Base-by-base conservation (phyloP, 495 filamentous ascomycete species). In the Neurospora sp. region DNA sequence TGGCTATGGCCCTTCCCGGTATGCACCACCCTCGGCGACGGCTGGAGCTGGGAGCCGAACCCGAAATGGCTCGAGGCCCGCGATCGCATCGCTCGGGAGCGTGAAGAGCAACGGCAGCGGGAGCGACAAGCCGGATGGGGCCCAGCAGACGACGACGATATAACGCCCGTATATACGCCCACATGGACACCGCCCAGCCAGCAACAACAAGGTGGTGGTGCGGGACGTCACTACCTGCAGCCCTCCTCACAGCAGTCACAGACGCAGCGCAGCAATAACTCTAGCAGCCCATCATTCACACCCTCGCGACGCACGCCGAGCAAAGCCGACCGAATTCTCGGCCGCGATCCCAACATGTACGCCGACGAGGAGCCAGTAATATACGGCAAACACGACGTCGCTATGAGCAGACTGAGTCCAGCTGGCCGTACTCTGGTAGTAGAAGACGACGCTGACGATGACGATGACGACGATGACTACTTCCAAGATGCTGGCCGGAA, bases 21-120 rank as follows among this genome's bases (percentile, higher is more conserved):
- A 18, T 89, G 89, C 80, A 97, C 90, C 72, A 95, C 93, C 0
- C 90, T 88, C 0, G 94, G 94, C 11, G 93, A 99, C 79, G 96
- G 96, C n/a, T 98, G 94, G 94, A 88, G 82, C 76, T 99, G 96
- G 96, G 94, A 97, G 78, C 88, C 94, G 1, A 97, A 89, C 73
- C 81, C 84, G 1, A 87, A 86, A 73, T 96, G 93, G 88, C 74
- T 92, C 18, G 89, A 88, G 35, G 90, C 90, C 4, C 85, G 89
- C 48, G 90, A 93, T 27, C 81, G 83, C 3, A 78, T 93, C 39
- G 85, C 88, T 3, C 70, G 81, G 5, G 86, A 89, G 74, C 83
- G 92, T 18, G 87, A 90, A 69, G 83, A 86, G 71, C 90, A 92
- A 74, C 79, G 84, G 31, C 85, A 88, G 72, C 83, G 88, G 59